These are phyloP conservation scores for Golubevia sp. DNA, from an alignment of 1,284 basidiomycete species.

Conservation along the genomic window DNA sequence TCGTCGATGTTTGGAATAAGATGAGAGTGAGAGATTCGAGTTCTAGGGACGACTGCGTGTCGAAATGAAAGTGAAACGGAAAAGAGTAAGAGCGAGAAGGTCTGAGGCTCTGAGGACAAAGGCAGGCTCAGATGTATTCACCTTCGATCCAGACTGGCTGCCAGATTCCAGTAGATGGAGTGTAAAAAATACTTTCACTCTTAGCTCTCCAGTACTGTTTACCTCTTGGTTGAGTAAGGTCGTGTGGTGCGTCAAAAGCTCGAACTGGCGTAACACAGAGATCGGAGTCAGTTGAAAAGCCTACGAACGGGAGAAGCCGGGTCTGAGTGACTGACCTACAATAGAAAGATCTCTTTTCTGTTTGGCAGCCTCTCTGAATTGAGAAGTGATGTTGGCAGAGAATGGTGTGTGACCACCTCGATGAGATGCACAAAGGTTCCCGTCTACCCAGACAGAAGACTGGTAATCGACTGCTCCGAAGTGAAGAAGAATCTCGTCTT, in stretches of 20 bases:
- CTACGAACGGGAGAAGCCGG: not conserved
- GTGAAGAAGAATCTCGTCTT: slow-evolving; percentile 13
- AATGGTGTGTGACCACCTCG: slow-evolving; percentile 20
- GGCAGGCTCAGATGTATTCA: not conserved
- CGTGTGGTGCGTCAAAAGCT: slow-evolving; percentile 17
- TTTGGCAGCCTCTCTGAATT: not conserved
- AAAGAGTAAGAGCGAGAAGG: not conserved
- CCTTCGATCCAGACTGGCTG: slow-evolving; percentile 26
- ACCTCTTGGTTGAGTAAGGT: slow-evolving; percentile 27
- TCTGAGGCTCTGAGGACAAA: not conserved
- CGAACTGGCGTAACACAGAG: slow-evolving; percentile 14
- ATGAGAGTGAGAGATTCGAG: slow-evolving; percentile 10
- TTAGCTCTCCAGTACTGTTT: slow-evolving; percentile 39
- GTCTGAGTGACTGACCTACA: too few species aligned
- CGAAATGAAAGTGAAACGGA: too few species aligned
- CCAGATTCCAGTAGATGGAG: slow-evolving; percentile 34
- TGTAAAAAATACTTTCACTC: slow-evolving; percentile 36
- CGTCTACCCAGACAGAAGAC: slow-evolving; percentile 22
- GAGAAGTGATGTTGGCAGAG: slow-evolving; percentile 20
- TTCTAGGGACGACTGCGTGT: slow-evolving; percentile 8
- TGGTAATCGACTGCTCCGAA: slow-evolving; percentile 41
- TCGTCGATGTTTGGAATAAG: slow-evolving; percentile 26
- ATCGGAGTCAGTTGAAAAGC: not conserved
- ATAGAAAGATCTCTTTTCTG: not conserved
- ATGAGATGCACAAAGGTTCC: not conserved